phyloP scores from a whole-genome alignment of 2,329 filamentous ascomycete genomes.

The Chalaropsis thielavioides region DNA sequence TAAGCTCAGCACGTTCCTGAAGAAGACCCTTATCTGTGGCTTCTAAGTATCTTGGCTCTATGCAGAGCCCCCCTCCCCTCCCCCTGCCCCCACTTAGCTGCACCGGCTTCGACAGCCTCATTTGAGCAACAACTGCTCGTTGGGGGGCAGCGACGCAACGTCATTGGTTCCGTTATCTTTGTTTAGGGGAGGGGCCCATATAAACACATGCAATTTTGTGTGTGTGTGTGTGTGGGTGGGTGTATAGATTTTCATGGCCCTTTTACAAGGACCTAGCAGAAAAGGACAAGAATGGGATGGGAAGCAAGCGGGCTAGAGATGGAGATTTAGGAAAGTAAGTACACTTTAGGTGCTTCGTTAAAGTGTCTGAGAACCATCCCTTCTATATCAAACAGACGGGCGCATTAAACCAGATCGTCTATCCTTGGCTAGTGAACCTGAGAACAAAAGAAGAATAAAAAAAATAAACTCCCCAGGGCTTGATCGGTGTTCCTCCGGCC shows the following conservation, averaged over 20 bases:
- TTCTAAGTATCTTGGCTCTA: neutral
- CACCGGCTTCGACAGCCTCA: slow-evolving; percentile 16
- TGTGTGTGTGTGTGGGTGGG: neutral
- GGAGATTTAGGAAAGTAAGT: neutral
- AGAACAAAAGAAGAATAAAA: neutral
- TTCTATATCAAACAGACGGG: neutral
- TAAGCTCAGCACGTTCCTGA: slow-evolving; percentile 1
- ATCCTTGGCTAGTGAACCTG: neutral
- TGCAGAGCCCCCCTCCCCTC: too few relatives aligned
- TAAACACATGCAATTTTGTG: neutral
- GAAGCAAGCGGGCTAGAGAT: neutral
- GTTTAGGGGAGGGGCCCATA: neutral
- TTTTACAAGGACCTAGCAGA: too few relatives aligned
- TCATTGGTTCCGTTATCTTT: slow-evolving; percentile 12
- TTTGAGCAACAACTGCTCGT: neutral
- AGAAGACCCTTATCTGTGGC: slow-evolving; percentile 3
- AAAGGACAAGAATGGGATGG: too few relatives aligned
- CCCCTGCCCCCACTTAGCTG: slow-evolving; percentile 14
- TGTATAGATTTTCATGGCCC: too few relatives aligned
- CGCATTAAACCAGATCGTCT: neutral
- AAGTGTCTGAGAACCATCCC: neutral
- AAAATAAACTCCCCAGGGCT: slow-evolving; percentile 12
- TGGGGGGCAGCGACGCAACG: slow-evolving; percentile 5
- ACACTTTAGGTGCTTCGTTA: neutral
- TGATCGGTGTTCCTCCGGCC: slow-evolving; percentile 17